These are phyloP conservation scores for Zopfochytrium polystomum DNA, from an alignment of 371 early-diverging fungal genomes.

Conservation along the genomic window DNA sequence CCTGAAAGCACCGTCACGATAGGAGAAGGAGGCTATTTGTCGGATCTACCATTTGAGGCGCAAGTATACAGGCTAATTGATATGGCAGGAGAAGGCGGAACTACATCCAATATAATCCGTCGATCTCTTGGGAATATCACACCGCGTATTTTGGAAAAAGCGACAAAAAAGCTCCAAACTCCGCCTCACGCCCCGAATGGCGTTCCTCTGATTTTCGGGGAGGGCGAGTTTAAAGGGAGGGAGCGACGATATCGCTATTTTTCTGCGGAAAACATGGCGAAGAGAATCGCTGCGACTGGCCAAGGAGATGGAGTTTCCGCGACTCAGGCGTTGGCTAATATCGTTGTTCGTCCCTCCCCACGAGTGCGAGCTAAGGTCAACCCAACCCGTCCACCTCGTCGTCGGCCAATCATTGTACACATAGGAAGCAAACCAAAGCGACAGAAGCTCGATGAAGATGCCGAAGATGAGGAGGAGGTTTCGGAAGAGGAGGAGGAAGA, in stretches of 20 bases:
- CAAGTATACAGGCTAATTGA: slow-evolving; percentile 53
- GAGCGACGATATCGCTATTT: slow-evolving; percentile 54
- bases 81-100: slow-evolving; percentile 45
- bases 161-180: slow-evolving; percentile 25
- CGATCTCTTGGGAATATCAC: slow-evolving; percentile 33
- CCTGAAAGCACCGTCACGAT: slow-evolving; percentile 15
- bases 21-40: slow-evolving; percentile 35
- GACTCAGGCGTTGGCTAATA: slow-evolving; percentile 2
- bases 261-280: slow-evolving; percentile 18
- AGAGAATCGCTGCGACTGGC: neutral
- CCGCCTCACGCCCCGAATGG: slow-evolving; percentile 11
- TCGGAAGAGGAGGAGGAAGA: slow-evolving; percentile 10
- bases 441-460: neutral
- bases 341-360: neutral
- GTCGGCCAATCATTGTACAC: neutral
- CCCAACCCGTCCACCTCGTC: neutral
- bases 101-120: slow-evolving; percentile 32
- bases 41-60: slow-evolving; percentile 47
- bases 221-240: slow-evolving; percentile 50
- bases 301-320: neutral
- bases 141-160: slow-evolving; percentile 29
- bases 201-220: slow-evolving; percentile 9
- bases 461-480: slow-evolving; percentile 4
- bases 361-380: neutral
- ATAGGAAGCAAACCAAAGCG: no score